Evolutionary conservation across 1,139 yeast genomes (phyloP), one percentile per base, ranked within the genome.

Genomic region (Geotrichum fermentans): DNA sequence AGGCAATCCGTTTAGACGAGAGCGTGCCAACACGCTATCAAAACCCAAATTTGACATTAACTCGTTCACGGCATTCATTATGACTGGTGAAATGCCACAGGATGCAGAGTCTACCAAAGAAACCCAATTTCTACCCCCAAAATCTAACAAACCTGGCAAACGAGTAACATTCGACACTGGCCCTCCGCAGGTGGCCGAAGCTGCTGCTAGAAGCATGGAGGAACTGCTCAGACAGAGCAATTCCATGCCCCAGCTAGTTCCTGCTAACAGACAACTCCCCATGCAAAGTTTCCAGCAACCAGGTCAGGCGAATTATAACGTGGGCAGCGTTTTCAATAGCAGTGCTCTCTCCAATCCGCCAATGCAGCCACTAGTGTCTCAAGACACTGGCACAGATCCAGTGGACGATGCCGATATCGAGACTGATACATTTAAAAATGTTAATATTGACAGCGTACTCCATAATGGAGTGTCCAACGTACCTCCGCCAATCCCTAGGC

Each of bases 141-240:
- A 50, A 16, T 49, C 57, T 24, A 33, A 52, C 39, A 54, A 51
- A 20, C 35, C 50, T 39, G 61, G 63, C 43, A 66, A 68, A 54
- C 57, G 66, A 38, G 72, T 68, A n/a, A 65, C 69, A 4, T 68
- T 68, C 50, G 63, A 66, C 50, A 56, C 59, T n/a, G 58, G 55
- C 21, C 71, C 71, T 8, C 71, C 71, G 2, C 62, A 66, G 51
- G 69, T 68, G 11, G 68, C 71, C 1, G 70, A 68, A 50, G 72
- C 72, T 0, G 72, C 72, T 1, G 70, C 69, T 16, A 50, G 72
- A 43, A 61, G 66, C 34, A 62, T 67, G 66, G 67, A 65, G 39
- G 72, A 68, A 53, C 61, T 68, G 36, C 52, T 68, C 55, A 55
- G 71, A 8, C 71, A 67, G 53, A 56, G 59, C 18, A 57, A 47